Evolutionary conservation across 257 asterid genomes (phyloP).

Genomic region (Eustoma russellianum): DNA sequence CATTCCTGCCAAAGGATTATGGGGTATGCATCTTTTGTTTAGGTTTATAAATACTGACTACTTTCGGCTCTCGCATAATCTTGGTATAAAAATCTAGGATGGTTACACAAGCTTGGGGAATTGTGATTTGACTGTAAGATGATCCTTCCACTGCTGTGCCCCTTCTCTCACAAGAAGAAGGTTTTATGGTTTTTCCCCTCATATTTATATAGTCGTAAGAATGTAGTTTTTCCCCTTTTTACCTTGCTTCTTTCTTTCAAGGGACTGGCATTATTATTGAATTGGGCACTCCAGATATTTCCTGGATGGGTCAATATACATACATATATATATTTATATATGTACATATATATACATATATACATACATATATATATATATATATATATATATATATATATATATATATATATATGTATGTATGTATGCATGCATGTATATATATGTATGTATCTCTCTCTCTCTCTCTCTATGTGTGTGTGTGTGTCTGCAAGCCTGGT

Average conservation of each 20-base stretch:
- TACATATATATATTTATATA: conserved; percentile 7
- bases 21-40: conserved; percentile 31
- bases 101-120: not conserved
- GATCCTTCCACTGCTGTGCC: not conserved
- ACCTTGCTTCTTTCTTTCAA: not conserved
- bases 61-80: conserved; percentile 1
- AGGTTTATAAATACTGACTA: no score
- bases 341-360: conserved; percentile 12
- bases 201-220: not conserved
- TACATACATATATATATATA: no score
- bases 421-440: no score
- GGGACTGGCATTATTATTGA: not conserved
- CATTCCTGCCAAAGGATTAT: conserved; percentile 40
- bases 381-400: no score
- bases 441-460: no score
- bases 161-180: not conserved
- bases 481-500: no score
- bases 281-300: conserved; percentile 31
- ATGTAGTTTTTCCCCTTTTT: not conserved
- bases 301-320: conserved; percentile 16
- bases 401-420: no score
- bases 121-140: not conserved
- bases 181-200: not conserved
- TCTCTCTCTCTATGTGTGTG: no score
- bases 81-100: not conserved